Base-by-base conservation (phyloP, 2,329 filamentous ascomycete genomes). In the Thermomyces lanuginosus region DNA sequence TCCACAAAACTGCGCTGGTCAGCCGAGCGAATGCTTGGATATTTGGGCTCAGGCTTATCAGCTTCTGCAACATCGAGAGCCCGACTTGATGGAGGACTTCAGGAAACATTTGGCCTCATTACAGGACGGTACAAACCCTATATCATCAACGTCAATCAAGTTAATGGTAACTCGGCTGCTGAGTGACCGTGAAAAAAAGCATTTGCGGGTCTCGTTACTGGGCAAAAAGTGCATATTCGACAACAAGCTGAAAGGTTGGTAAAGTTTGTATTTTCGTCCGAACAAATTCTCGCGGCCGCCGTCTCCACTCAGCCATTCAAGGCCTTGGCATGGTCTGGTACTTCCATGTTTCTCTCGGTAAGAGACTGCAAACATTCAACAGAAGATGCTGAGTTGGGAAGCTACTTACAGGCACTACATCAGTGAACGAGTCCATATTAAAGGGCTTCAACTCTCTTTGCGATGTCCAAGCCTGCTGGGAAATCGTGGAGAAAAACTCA, bases 301-400 rank as follows among this genome's bases (percentile, higher is more conserved):
- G 12, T 43, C 8, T 42, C 28, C 14, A 26, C 24, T 12, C 40
- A 44, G 22, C 41, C 40, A 7, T 36, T 39, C 24, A 31, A 37
- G 7, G 37, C 39, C 11, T 21, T 46, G 22, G 43, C 39, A 16
- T 45, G 43, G 43, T 36, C 41, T 2, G 43, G 40, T 16, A 31
- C 41, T 17, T 37, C 41, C 13, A 21, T 43, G 1, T 26, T 39
- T 23, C 33, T 44, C 12, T 32, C 41, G 1, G 41, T 43, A 34
- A 20, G 36, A 28, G 2, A 3, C 8, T 21, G 5, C 15, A 5
- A 12, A 12, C 3, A 2, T 2, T 3, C n/a, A 12, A 8, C 22
- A n/a, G n/a, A n/a, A n/a, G n/a, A n/a, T n/a, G n/a, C n/a, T 24
- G 6, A 24, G 14, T 16, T 8, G n/a, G 11, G 13, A 19, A 29